Percentiles rank a stretch among this genome's conserved stretches.
phyloP scores from a whole-genome alignment of 345 rosid species.

The Populus euphratica region DNA sequence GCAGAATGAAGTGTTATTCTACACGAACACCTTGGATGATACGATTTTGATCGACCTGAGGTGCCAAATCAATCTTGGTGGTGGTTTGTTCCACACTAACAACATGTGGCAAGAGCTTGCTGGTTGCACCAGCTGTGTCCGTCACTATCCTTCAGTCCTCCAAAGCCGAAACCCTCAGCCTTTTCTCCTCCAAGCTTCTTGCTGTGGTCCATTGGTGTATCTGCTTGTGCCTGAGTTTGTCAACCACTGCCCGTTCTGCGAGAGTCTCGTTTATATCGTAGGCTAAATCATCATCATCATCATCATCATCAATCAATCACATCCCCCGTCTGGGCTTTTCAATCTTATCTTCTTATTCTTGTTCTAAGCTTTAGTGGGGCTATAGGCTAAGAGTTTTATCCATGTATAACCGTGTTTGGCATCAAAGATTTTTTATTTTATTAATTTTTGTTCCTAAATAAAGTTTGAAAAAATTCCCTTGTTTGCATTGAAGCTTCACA shows the following conservation, averaged over 20 bases:
- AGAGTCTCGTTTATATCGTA: neutral
- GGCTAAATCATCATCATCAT: neutral
- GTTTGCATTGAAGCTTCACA: too few species aligned
- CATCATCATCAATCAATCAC: too few species aligned
- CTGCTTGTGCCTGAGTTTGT: slow-evolving; percentile 6
- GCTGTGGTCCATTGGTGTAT: slow-evolving; percentile 6
- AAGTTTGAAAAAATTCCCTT: too few species aligned
- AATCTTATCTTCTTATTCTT: too few species aligned
- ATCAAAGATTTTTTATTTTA: too few species aligned
- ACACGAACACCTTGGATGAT: neutral
- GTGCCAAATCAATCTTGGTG: neutral
- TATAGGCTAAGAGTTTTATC: too few species aligned
- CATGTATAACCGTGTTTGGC: too few species aligned
- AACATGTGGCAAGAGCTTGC: neutral
- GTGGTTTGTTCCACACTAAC: neutral
- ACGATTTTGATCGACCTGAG: slow-evolving; percentile 9
- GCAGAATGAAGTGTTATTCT: neutral
- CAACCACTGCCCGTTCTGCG: slow-evolving; percentile 9
- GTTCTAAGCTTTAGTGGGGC: too few species aligned
- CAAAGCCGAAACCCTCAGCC: neutral
- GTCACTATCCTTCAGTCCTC: neutral
- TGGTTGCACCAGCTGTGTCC: neutral
- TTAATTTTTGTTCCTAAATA: too few species aligned
- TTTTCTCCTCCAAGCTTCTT: neutral
- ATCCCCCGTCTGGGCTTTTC: too few species aligned